phyloP scores from a whole-genome alignment of 768 basidiomycete genomes.

The Rhizopogon roseolus region DNA sequence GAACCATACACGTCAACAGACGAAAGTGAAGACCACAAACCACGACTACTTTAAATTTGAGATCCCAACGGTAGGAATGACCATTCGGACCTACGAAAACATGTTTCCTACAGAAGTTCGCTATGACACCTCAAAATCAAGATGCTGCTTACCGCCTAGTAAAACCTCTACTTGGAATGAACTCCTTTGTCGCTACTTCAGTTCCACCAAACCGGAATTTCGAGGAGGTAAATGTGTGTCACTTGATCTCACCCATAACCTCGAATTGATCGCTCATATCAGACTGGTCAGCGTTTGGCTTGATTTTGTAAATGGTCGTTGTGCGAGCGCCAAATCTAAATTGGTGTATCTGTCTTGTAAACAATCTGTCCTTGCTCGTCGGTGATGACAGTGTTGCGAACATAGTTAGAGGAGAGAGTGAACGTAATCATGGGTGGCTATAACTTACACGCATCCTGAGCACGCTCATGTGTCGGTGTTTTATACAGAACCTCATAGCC shows the following conservation, averaged over 20 bases:
- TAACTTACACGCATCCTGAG: too few relatives aligned
- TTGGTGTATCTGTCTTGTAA: slow-evolving; percentile 18
- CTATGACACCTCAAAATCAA: not conserved
- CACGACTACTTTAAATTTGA: slow-evolving; percentile 9
- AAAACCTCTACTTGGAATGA: slow-evolving; percentile 19
- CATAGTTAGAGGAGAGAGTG: slow-evolving; percentile 15
- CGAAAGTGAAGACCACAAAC: slow-evolving; percentile 6
- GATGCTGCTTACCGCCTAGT: slow-evolving; percentile 12
- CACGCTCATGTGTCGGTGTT: too few relatives aligned
- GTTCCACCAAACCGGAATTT: slow-evolving; percentile 23
- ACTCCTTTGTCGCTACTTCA: slow-evolving; percentile 20
- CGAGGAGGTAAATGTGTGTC: slow-evolving; percentile 24
- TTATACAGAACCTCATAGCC: too few relatives aligned
- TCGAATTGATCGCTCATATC: slow-evolving; percentile 27
- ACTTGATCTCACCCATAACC: slow-evolving; percentile 29
- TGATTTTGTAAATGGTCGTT: slow-evolving; percentile 22
- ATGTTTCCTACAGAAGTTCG: too few relatives aligned
- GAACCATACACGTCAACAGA: not conserved
- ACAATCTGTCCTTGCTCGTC: slow-evolving; percentile 21
- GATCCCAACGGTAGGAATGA: slow-evolving; percentile 29
- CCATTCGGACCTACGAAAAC: slow-evolving; percentile 31
- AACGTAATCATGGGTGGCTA: slow-evolving; percentile 12
- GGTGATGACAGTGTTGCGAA: slow-evolving; percentile 20
- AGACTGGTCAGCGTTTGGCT: slow-evolving; percentile 14
- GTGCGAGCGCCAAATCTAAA: slow-evolving; percentile 5